Evolutionary conservation across 768 basidiomycete species (phyloP).

Genomic region (Mycena galopus): DNA sequence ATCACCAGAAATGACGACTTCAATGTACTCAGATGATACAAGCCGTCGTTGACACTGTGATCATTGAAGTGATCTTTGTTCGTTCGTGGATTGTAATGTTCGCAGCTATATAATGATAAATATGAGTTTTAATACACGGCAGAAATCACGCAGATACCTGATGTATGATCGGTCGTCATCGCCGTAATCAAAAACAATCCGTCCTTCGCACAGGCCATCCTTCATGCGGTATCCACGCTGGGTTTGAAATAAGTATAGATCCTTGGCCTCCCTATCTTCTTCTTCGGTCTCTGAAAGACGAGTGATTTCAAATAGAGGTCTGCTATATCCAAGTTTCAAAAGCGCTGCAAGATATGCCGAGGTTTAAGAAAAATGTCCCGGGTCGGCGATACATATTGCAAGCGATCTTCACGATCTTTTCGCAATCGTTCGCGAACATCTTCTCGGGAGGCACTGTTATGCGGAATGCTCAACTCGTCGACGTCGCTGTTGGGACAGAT

Average conservation of each 20-base stretch:
- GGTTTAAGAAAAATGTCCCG: conserved; percentile 8
- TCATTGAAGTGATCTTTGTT: neutral
- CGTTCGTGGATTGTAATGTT: neutral
- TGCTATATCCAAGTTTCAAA: neutral
- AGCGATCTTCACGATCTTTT: neutral
- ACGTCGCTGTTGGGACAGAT: neutral
- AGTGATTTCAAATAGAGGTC: neutral
- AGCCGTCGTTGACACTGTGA: neutral
- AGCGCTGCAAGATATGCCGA: neutral
- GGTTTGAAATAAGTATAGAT: neutral
- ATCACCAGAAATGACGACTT: conserved; percentile 17
- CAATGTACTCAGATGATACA: conserved; percentile 21
- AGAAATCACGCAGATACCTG: neutral
- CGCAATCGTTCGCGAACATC: conserved; percentile 4
- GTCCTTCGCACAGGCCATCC: conserved; percentile 5
- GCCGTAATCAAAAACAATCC: conserved; percentile 4
- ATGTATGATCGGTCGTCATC: neutral
- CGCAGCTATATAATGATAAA: too few species aligned
- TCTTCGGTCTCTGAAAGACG: neutral
- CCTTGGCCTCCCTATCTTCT: neutral
- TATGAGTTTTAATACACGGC: too few species aligned
- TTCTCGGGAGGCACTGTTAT: neutral
- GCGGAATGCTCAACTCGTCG: neutral
- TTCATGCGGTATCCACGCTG: neutral
- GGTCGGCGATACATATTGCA: neutral